phyloP scores from a whole-genome alignment of 2,329 filamentous ascomycete species.

The Fusarium subglutinans region DNA sequence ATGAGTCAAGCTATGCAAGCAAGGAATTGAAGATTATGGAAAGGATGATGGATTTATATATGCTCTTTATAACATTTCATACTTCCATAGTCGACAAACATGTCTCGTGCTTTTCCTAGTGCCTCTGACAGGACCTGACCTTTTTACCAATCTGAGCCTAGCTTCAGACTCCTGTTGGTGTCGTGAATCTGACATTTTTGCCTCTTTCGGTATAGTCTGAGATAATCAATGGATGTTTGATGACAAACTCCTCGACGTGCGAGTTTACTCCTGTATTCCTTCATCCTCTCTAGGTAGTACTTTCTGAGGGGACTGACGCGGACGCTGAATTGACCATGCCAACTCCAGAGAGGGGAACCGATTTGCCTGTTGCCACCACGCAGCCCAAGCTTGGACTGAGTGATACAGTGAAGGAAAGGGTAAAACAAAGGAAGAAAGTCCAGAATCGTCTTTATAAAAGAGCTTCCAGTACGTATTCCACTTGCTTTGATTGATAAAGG shows the following conservation, averaged over 20 bases:
- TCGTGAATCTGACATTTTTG: not conserved
- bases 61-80: not conserved
- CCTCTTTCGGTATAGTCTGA: not conserved
- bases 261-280: not conserved
- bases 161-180: not conserved
- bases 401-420: not conserved
- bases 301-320: not conserved
- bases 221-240: no score
- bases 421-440: not conserved
- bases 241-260: not conserved
- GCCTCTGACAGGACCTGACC: not conserved
- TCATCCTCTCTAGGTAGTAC: accelerated
- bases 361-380: not conserved
- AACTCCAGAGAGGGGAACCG: accelerated
- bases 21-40: accelerated
- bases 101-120: not conserved
- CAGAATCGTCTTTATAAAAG: not conserved
- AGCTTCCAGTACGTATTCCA: not conserved
- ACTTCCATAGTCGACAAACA: not conserved
- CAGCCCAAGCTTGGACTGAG: not conserved
- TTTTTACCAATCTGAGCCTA: not conserved
- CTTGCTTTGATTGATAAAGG: no score
- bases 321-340: not conserved
- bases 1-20: not conserved
- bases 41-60: accelerated